phyloP scores from a whole-genome alignment of 2,329 filamentous ascomycete genomes.

The Teratosphaeria epicoccoides region DNA sequence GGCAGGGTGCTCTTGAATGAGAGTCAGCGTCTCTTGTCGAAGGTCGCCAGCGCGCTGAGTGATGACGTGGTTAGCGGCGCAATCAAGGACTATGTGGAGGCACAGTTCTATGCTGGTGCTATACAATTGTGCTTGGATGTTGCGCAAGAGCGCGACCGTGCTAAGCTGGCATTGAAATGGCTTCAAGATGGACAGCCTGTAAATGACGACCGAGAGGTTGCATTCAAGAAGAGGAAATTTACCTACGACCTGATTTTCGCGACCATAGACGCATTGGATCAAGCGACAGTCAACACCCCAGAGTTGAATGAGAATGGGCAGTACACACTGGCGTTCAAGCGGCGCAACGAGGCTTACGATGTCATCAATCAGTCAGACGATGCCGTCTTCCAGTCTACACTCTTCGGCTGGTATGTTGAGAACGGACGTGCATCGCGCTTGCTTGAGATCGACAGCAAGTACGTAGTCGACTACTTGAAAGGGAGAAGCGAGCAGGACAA shows the following conservation, averaged over 20 bases:
- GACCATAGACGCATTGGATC: constrained; percentile 69
- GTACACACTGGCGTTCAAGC: constrained; percentile 62
- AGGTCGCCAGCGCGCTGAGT: constrained; percentile 74
- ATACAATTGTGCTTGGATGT: constrained; percentile 79
- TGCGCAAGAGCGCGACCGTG: constrained; percentile 73
- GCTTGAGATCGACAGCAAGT: constrained; percentile 71
- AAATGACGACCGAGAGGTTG: constrained; percentile 56
- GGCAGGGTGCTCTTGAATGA: constrained; percentile 76
- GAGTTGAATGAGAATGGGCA: constrained; percentile 63
- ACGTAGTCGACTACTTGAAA: constrained; percentile 76
- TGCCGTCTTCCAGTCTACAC: constrained; percentile 85
- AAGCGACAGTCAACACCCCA: constrained; percentile 55
- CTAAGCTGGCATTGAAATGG: constrained; percentile 76
- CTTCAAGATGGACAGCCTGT: constrained; percentile 70
- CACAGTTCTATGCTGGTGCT: constrained; percentile 84
- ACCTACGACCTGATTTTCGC: constrained; percentile 83
- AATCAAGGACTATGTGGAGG: constrained; percentile 64
- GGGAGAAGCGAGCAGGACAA: constrained; percentile 62
- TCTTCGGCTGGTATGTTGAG: constrained; percentile 96
- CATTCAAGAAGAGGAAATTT: constrained; percentile 59
- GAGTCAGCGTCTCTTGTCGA: constrained; percentile 76
- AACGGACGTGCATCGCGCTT: constrained; percentile 79
- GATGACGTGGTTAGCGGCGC: constrained; percentile 65
- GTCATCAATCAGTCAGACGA: constrained; percentile 82
- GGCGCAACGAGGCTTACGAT: constrained; percentile 77